Evolutionary conservation across 1,284 basidiomycete genomes (phyloP), one percentile per base, ranked within the genome.

Genomic region (Hypsizygus ulmarius): DNA sequence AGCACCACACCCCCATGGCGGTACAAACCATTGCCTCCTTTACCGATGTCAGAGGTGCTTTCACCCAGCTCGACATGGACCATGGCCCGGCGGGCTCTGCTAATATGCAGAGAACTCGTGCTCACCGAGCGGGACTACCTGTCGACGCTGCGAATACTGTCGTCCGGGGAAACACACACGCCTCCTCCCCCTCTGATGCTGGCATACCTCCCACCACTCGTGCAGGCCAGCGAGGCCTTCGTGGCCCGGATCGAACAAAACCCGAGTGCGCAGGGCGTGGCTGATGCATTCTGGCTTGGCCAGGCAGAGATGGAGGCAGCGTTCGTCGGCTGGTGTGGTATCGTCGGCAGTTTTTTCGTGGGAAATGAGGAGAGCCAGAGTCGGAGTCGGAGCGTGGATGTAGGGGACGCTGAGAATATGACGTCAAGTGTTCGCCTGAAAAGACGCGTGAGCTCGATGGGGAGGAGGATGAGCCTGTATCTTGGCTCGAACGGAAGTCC

Each of bases 91-190:
- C 56, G 59, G 35, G 60, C 58, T 2, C 52, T 67, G n/a, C 50
- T 65, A 3, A 54, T 64, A 16, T 66, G 63, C 40, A 52, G 64
- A 16, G 67, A 69, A 48, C 50, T 68, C 14, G 59, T 67, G 19
- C 59, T 58, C 32, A 69, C 64, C 3, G 66, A 70, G 51, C 62
- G 64, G 16, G 58, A 60, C 16, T 70, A 70, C 43, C 55, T 66
- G n/a, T 36, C 58, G 16, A 63, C 61, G 11, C 52, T 70, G 18
- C 56, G 55, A 27, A 56, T 42, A 5, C 57, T 66, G 19, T 58
- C 58, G 16, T 59, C 58, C 5, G 59, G 59, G 39, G 63, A 60
- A 42, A 66, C 65, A 1, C 51, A 49, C 11, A 58, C 57, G 6
- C 53, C 55, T 10, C 61, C 63, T 2, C 59, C 64, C 11, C 37